These are phyloP conservation scores for Kregervanrija pseudodelftensis DNA, from an alignment of 805 yeast species.

Conservation along the genomic window DNA sequence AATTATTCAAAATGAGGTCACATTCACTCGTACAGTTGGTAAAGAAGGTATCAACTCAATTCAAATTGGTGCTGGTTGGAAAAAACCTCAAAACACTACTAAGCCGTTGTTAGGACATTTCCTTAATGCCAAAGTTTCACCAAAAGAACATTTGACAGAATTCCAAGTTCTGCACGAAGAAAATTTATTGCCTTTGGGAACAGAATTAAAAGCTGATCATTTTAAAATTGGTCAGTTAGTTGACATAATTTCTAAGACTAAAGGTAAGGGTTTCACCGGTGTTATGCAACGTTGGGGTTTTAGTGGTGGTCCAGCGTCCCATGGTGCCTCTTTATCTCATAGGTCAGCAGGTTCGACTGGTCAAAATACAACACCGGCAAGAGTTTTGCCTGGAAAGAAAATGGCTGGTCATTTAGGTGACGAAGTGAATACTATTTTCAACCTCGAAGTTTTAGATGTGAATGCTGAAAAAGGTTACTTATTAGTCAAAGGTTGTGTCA, in stretches of 20 bases:
- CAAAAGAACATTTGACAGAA: conserved; percentile 69
- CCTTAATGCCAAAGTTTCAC: conserved; percentile 73
- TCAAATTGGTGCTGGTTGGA: conserved; percentile 74
- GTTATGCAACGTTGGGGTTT: conserved; percentile 95
- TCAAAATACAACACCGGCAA: conserved; percentile 91
- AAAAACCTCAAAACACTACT: conserved; percentile 52
- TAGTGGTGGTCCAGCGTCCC: conserved; percentile 83
- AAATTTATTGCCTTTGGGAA: conserved; percentile 71
- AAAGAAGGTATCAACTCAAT: conserved; percentile 80
- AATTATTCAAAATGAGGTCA: conserved; percentile 82
- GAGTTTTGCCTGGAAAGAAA: conserved; percentile 92
- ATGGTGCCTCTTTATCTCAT: conserved; percentile 90
- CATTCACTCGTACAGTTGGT: conserved; percentile 60
- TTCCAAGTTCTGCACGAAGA: conserved; percentile 65
- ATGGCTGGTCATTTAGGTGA: conserved; percentile 99
- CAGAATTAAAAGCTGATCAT: conserved; percentile 74
- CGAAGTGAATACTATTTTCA: conserved; percentile 63
- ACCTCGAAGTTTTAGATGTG: conserved; percentile 67
- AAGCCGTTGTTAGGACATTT: conserved; percentile 69
- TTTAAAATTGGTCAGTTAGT: conserved; percentile 78
- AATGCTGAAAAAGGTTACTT: conserved; percentile 78
- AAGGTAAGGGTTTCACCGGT: conserved; percentile 97
- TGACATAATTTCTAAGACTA: conserved; percentile 70
- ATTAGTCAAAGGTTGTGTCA: conserved; percentile 81
- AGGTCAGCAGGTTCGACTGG: conserved; percentile 98